Evolutionary conservation across 73 alveolate genomes (phyloP), one percentile per base, ranked within the genome.

Genomic region (Diophrys sp.): DNA sequence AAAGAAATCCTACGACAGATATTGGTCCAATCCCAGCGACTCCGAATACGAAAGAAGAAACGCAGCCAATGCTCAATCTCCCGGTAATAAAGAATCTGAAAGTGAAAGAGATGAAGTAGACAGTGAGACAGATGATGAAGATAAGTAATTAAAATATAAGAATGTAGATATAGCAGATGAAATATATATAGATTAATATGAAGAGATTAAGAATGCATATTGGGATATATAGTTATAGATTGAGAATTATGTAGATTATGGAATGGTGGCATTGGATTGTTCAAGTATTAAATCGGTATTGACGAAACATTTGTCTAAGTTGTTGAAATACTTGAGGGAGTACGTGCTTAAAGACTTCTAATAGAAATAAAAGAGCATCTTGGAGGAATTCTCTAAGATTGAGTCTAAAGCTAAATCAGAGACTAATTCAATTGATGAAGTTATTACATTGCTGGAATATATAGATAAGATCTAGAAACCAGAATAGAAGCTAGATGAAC

Each of bases 151-250:
- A n/a, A 74, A 55, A 71, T 85, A 79, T 68, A 79, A 73, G 56
- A 80, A 87, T 73, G 55, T 87, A 8, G 94, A 87, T 32, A 74
- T 87, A 34, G 34, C 90, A 5, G 88, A 87, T 71, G 89, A 67
- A 18, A 78, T 75, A 14, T 87, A 87, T 34, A 70, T 54, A 8
- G 75, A 72, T 23, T 72, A 80, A 62, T 87, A 78, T 33, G 53
- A 70, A 28, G 85, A 74, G 54, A 32, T 87, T 24, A 80, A 89
- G 32, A 57, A 83, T 18, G 87, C 87, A 1, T 87, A 34, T 56
- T 87, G 94, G 94, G 94, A 80, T 31, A 86, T 80, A 23, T 73
- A 80, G 70, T 57, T 72, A 2, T 27, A 55, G 11, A 74, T 87
- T n/a, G 81, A 71, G 30, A 74, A 66, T 56, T 27, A 30, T 23